Evolutionary conservation across 176 grass and related monocot genomes (phyloP).

Genomic region (Lolium rigidum): DNA sequence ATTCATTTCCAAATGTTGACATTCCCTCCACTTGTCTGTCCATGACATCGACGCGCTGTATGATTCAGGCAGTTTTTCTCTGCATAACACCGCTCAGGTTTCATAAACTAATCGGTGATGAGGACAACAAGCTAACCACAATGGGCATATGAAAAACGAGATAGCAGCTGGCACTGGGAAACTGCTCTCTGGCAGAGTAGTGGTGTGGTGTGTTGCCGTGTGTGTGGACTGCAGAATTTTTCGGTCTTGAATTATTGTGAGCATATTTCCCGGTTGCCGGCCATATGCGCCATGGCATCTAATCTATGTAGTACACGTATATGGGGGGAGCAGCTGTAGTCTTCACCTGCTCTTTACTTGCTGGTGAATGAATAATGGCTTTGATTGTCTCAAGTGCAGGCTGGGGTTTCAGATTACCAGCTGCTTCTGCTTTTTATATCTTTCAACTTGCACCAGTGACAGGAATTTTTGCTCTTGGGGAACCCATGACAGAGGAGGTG

Average conservation of each 20-base stretch:
- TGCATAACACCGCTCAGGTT: not conserved
- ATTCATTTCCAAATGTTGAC: not conserved
- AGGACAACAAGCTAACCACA: not conserved
- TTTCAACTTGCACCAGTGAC: not conserved
- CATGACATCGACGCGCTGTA: not conserved
- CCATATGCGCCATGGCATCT: not conserved
- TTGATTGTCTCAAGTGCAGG: not conserved
- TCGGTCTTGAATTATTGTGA: slow-evolving; percentile 3
- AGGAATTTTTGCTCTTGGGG: not conserved
- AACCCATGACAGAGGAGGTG: not conserved
- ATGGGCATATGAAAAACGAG: not conserved
- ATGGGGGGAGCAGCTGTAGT: not conserved
- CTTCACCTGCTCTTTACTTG: not conserved
- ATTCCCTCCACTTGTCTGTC: slow-evolving; percentile 3
- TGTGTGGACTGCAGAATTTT: not conserved
- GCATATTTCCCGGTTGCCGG: not conserved
- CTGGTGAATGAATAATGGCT: not conserved
- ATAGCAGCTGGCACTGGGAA: not conserved
- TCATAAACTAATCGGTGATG: slow-evolving; percentile 16
- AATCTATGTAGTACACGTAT: not conserved
- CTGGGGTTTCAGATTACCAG: not conserved
- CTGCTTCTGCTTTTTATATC: too few relatives aligned
- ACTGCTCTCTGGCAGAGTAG: not conserved
- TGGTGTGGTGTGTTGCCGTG: not conserved
- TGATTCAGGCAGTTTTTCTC: not conserved